Conservation (phyloP, 345 rosid genomes). For the Punica granatum region DNA sequence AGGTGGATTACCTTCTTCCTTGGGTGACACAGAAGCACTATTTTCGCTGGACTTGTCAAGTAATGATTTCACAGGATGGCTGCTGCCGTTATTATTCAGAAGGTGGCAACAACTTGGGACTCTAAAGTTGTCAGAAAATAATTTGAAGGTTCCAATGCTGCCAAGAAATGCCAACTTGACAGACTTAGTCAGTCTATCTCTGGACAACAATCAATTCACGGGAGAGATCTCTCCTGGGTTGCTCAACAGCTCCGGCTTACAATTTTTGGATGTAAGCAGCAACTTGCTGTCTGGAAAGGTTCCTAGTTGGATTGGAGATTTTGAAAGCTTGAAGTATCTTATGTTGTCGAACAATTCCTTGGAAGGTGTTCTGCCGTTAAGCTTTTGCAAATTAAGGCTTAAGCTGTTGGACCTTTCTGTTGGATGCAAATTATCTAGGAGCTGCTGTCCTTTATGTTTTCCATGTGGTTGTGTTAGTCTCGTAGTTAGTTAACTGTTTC, state of each 20-base stretch:
- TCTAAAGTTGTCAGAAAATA: too few relatives aligned
- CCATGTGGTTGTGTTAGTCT: too few relatives aligned
- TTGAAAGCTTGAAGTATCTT: too few relatives aligned
- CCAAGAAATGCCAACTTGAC: neutral
- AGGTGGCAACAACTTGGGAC: neutral
- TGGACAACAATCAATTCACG: neutral
- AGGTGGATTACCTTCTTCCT: conserved; percentile 19
- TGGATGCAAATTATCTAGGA: too few relatives aligned
- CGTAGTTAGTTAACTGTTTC: too few relatives aligned
- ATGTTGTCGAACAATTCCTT: too few relatives aligned
- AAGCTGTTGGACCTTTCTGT: conserved; percentile 17
- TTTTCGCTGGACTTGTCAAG: conserved; percentile 9
- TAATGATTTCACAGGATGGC: conserved; percentile 12
- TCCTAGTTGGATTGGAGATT: neutral
- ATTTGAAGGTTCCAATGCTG: neutral
- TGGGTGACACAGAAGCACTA: conserved; percentile 6
- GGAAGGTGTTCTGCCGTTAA: too few relatives aligned
- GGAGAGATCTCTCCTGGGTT: neutral
- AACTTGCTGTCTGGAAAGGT: neutral
- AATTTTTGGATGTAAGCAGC: neutral
- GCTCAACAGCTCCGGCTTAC: too few relatives aligned
- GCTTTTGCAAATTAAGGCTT: neutral
- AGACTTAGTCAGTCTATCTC: neutral
- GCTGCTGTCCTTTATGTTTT: too few relatives aligned
- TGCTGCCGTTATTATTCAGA: neutral